phyloP scores from a whole-genome alignment of 208 protist genomes.

The Trichomonas vaginalis region DNA sequence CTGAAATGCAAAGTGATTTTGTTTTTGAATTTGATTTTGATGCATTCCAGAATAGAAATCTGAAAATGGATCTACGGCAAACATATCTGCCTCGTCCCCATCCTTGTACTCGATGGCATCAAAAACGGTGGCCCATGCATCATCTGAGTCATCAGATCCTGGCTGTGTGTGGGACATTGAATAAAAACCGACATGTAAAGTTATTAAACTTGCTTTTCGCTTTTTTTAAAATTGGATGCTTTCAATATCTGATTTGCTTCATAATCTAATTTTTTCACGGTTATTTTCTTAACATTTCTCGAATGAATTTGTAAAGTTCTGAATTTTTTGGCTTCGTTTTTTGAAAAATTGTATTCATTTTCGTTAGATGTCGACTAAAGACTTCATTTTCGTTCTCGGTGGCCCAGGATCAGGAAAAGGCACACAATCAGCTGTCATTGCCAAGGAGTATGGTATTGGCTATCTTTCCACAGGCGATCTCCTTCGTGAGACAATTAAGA shows the following conservation, averaged over 20 bases:
- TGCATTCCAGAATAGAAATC: neutral
- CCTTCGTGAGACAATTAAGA: slow-evolving; percentile 37
- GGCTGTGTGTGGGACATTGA: neutral
- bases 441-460: slow-evolving; percentile 38
- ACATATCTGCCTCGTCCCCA: neutral
- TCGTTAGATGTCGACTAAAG: neutral
- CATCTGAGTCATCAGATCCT: neutral
- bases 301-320: too few species aligned
- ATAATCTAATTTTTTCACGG: too few species aligned
- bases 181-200: neutral
- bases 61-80: neutral
- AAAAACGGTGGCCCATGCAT: neutral
- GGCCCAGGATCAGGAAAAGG: slow-evolving; percentile 48
- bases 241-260: too few species aligned
- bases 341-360: too few species aligned
- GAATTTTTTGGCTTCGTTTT: too few species aligned
- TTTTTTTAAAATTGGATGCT: too few species aligned
- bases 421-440: slow-evolving; percentile 44
- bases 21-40: neutral
- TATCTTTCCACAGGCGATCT: slow-evolving; percentile 48
- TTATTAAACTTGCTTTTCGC: too few species aligned
- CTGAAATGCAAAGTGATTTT: neutral
- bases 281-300: too few species aligned
- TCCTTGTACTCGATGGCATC: neutral
- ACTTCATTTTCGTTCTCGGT: slow-evolving; percentile 35